Conservation (phyloP, 176 grass and related monocot genomes). For the Tuctoria greenei region DNA sequence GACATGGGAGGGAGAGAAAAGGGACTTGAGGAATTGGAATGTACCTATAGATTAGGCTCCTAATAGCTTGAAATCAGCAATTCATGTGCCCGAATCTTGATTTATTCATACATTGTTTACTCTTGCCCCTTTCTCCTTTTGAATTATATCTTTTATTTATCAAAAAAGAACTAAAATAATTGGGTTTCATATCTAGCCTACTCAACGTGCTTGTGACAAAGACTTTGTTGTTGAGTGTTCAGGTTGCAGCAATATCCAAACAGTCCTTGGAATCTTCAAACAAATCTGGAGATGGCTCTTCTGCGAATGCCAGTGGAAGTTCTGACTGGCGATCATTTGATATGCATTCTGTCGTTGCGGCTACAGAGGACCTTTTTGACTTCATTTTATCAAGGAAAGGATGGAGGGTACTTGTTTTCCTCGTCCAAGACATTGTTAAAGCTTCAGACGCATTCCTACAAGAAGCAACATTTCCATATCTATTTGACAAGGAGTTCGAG, state of each 20-base stretch:
- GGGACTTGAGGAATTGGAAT: too few relatives aligned
- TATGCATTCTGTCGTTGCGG: constrained; percentile 85
- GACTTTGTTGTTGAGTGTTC: neutral
- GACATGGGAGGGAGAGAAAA: too few relatives aligned
- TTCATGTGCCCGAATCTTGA: too few relatives aligned
- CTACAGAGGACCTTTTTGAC: constrained; percentile 85
- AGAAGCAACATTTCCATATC: constrained; percentile 65
- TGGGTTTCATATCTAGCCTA: too few relatives aligned
- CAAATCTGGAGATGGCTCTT: constrained; percentile 35
- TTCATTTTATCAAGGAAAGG: constrained; percentile 94
- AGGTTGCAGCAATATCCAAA: constrained; percentile 89
- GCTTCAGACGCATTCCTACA: constrained; percentile 72
- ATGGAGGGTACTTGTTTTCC: constrained; percentile 90
- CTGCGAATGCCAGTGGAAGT: constrained; percentile 30
- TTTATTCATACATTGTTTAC: too few relatives aligned
- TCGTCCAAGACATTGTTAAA: constrained; percentile 85
- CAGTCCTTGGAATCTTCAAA: constrained; percentile 62
- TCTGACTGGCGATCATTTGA: constrained; percentile 78
- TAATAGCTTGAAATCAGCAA: too few relatives aligned
- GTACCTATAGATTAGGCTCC: too few relatives aligned
- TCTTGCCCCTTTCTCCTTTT: too few relatives aligned
- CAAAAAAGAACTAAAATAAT: too few relatives aligned
- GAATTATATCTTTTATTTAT: too few relatives aligned
- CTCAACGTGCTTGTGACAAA: too few relatives aligned
- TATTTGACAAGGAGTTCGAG: constrained; percentile 49